A percentile compares a stretch with the other conserved stretches of the same genome.
These are phyloP conservation scores for Picocystis salinarum DNA, from an alignment of 139 green algal genomes.

Conservation along the genomic window DNA sequence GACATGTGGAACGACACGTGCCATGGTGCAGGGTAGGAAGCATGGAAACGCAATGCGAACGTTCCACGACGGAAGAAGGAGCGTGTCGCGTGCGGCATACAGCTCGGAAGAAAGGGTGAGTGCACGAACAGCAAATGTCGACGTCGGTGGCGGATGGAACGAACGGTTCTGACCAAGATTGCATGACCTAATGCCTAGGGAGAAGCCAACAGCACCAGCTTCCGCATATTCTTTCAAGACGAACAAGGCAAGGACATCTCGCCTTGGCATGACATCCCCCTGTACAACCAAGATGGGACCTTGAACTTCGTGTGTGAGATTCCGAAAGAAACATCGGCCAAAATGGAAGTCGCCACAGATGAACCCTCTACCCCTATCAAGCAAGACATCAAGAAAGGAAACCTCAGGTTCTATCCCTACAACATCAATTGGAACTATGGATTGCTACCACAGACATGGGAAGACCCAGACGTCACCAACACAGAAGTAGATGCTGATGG, in stretches of 20 bases:
- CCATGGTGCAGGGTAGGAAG: too few species aligned
- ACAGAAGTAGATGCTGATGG: conserved; percentile 28
- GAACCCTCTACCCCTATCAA: conserved; percentile 92
- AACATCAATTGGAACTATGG: conserved; percentile 99
- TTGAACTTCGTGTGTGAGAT: conserved; percentile 98
- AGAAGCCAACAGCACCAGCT: too few species aligned
- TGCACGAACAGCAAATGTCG: too few species aligned
- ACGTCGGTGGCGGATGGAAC: too few species aligned
- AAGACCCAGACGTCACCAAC: conserved; percentile 63
- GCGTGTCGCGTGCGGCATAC: too few species aligned
- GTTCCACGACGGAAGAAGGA: too few species aligned
- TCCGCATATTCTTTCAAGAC: conserved; percentile 4
- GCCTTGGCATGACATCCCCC: conserved; percentile 93
- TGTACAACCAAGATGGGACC: conserved; percentile 59
- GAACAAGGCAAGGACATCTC: conserved; percentile 31
- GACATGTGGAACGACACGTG: too few species aligned
- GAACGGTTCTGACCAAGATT: too few species aligned
- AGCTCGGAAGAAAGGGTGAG: too few species aligned
- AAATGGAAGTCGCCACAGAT: conserved; percentile 97
- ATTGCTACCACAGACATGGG: conserved; percentile 94
- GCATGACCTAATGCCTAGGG: too few species aligned
- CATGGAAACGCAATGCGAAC: too few species aligned
- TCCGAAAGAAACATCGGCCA: conserved; percentile 90
- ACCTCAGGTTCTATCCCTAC: conserved; percentile 96
- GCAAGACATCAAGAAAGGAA: conserved; percentile 99